Evolutionary conservation across 2,329 filamentous ascomycete genomes (phyloP).

Genomic region (Alternaria metachromatica): DNA sequence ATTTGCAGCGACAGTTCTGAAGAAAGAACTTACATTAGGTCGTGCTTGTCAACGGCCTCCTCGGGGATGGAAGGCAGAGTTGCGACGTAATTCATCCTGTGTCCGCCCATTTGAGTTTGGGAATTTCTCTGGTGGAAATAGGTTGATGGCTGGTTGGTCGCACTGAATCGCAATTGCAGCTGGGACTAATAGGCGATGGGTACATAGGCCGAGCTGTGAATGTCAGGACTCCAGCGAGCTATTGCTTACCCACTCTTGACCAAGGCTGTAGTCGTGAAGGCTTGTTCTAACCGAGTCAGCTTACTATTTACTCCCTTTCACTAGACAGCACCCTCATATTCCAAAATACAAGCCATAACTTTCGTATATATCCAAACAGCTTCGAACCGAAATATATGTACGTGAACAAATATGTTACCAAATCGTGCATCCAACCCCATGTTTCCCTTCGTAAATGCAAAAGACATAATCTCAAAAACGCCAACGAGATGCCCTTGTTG

Average conservation of each 20-base stretch:
- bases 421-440: too few species aligned
- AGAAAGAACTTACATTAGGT: not conserved
- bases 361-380: not conserved
- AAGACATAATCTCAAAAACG: not conserved
- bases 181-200: not conserved
- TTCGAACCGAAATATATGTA: not conserved
- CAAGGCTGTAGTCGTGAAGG: not conserved
- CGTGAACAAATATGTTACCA: not conserved
- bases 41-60: not conserved
- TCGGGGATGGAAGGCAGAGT: not conserved
- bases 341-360: not conserved
- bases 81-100: not conserved
- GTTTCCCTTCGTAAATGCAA: not conserved
- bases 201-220: not conserved
- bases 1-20: not conserved
- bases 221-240: not conserved
- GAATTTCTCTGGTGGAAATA: not conserved
- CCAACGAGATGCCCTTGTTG: slow-evolving; percentile 1
- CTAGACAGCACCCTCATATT: not conserved
- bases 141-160: not conserved
- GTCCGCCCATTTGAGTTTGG: not conserved
- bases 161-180: not conserved
- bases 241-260: not conserved
- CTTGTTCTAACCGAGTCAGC: not conserved
- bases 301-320: not conserved